A percentile compares a stretch with the other conserved stretches of the same genome.
These are phyloP conservation scores for Phaffomyces opuntiae DNA, from an alignment of 805 yeast genomes.

Conservation along the genomic window DNA sequence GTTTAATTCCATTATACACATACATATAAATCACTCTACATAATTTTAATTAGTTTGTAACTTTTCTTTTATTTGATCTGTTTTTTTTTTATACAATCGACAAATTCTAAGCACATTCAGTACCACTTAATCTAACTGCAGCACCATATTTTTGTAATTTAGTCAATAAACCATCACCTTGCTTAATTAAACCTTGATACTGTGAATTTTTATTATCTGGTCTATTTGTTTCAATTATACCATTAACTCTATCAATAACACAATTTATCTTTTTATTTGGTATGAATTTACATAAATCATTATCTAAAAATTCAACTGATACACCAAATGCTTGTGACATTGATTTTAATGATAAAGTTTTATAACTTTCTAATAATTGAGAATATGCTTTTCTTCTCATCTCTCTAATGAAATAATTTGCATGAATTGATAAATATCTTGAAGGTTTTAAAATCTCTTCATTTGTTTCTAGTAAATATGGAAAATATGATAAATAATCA, in stretches of 20 bases:
- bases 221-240: slow-evolving; percentile 89
- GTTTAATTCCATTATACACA: slow-evolving; percentile 18
- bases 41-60: too few species aligned
- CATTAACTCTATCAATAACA: slow-evolving; percentile 92
- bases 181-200: slow-evolving; percentile 80
- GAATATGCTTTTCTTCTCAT: slow-evolving; percentile 93
- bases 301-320: slow-evolving; percentile 78
- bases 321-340: slow-evolving; percentile 95
- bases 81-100: not conserved
- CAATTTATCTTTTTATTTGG: slow-evolving; percentile 93
- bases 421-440: slow-evolving; percentile 67
- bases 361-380: slow-evolving; percentile 90
- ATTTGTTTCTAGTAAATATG: slow-evolving; percentile 68
- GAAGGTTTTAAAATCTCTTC: slow-evolving; percentile 60
- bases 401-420: slow-evolving; percentile 82
- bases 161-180: slow-evolving; percentile 87
- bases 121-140: slow-evolving; percentile 91
- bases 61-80: too few species aligned
- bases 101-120: slow-evolving; percentile 49
- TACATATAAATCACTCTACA: not conserved
- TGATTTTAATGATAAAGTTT: slow-evolving; percentile 78
- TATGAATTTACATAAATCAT: slow-evolving; percentile 81
- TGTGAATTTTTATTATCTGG: slow-evolving; percentile 96
- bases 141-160: slow-evolving; percentile 96
- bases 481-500: slow-evolving; percentile 76